Percentiles rank a stretch among this genome's conserved stretches.
These are phyloP conservation scores for Chenopodium suecicum DNA, from an alignment of 148 eudicot genomes.

Conservation along the genomic window DNA sequence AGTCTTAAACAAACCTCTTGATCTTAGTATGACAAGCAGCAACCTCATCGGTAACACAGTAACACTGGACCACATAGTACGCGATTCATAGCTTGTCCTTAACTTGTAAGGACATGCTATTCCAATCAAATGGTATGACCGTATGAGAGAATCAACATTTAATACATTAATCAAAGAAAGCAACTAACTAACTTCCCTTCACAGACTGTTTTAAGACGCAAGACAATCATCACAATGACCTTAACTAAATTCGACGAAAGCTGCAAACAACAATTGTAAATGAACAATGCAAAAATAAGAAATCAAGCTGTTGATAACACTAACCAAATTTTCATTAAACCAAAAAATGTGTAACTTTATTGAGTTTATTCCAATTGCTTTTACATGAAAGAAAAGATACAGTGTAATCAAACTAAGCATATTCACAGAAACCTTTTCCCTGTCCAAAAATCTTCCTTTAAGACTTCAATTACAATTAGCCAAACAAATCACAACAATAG, in stretches of 20 bases:
- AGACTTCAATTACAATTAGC: constrained; percentile 28
- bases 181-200: not conserved
- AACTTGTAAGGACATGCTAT: not conserved
- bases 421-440: constrained; percentile 26
- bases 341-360: constrained; percentile 15
- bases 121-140: not conserved
- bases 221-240: not conserved
- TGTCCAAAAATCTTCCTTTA: constrained; percentile 13
- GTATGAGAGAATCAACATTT: not conserved
- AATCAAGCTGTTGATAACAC: constrained; percentile 4
- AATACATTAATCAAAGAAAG: not conserved
- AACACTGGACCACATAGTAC: not conserved
- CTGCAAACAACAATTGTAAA: not conserved
- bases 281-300: not conserved
- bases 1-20: too few relatives aligned
- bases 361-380: constrained; percentile 8
- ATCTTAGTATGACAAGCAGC: not conserved
- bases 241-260: not conserved
- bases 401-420: constrained; percentile 20
- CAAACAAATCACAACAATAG: constrained; percentile 13
- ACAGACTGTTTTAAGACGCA: not conserved
- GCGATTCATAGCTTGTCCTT: not conserved
- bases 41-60: not conserved
- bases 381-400: constrained; percentile 3
- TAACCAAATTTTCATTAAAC: constrained; percentile 10